Evolutionary conservation across 1,284 basidiomycete genomes (phyloP).

Genomic region (Ceratorhiza oryzae-sativae): DNA sequence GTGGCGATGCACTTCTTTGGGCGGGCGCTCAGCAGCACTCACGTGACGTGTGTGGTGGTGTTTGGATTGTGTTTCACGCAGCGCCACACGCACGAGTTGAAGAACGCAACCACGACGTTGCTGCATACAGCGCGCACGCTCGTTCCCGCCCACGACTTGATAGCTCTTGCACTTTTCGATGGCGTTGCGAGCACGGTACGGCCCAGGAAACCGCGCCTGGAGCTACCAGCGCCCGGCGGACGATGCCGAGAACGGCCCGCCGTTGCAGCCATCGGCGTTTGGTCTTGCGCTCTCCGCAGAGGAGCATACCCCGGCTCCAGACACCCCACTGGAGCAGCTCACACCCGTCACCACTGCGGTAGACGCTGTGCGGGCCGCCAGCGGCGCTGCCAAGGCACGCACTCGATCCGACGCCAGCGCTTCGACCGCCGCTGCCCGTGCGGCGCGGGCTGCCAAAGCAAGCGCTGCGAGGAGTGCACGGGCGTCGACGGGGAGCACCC

Average conservation of each 20-base stretch:
- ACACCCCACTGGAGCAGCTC: not conserved
- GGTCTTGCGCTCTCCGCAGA: conserved; percentile 18
- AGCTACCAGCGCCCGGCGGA: conserved; percentile 34
- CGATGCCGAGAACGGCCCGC: conserved; percentile 6
- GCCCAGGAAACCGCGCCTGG: conserved; percentile 30
- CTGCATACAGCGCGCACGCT: conserved; percentile 37
- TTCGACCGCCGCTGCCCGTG: conserved; percentile 19
- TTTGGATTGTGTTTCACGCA: conserved; percentile 34
- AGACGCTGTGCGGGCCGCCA: not conserved
- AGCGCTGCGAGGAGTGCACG: conserved; percentile 21
- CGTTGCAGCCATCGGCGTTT: conserved; percentile 19
- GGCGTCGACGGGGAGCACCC: not conserved
- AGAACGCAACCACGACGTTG: conserved; percentile 37
- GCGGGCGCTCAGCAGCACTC: not conserved
- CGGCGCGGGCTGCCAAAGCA: conserved; percentile 14
- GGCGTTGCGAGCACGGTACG: conserved; percentile 28
- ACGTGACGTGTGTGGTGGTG: conserved; percentile 24
- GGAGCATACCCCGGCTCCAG: conserved; percentile 1
- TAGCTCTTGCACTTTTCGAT: not conserved
- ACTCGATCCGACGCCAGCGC: conserved; percentile 13
- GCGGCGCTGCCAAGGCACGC: conserved; percentile 13
- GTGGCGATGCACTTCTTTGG: not conserved
- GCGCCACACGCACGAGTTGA: conserved; percentile 38
- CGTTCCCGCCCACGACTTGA: not conserved
- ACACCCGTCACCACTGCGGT: not conserved